phyloP scores from a whole-genome alignment of 352 stramenopile species.

The Globisporangium solare region DNA sequence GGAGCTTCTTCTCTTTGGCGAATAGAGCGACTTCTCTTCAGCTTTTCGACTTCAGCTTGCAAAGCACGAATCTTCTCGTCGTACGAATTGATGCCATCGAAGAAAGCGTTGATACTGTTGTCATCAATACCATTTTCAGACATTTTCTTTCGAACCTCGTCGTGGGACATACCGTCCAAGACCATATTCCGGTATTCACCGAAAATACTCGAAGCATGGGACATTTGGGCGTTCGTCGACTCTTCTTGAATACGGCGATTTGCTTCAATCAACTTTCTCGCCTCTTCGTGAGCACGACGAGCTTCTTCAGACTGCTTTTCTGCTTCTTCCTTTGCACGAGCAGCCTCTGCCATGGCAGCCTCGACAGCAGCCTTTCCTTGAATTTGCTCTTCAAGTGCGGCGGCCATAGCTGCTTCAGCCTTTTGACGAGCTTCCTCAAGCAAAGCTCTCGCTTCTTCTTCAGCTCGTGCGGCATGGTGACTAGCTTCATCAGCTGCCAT shows the following conservation, averaged over 20 bases:
- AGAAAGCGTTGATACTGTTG: constrained; percentile 66
- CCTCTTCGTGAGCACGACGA: constrained; percentile 68
- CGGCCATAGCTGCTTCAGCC: constrained; percentile 77
- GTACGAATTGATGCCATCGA: constrained; percentile 81
- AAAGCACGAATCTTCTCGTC: constrained; percentile 78
- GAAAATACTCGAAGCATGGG: constrained; percentile 52
- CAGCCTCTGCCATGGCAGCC: constrained; percentile 79
- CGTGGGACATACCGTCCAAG: constrained; percentile 58
- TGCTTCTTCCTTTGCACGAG: constrained; percentile 70
- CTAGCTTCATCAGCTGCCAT: constrained; percentile 78
- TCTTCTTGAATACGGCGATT: constrained; percentile 79
- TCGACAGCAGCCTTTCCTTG: constrained; percentile 82
- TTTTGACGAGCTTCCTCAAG: constrained; percentile 77
- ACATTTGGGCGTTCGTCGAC: constrained; percentile 27
- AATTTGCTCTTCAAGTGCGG: constrained; percentile 70
- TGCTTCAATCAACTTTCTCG: constrained; percentile 78
- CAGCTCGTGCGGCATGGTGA: constrained; percentile 53
- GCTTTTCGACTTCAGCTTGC: constrained; percentile 80
- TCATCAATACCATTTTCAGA: constrained; percentile 73
- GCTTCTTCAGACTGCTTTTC: constrained; percentile 78
- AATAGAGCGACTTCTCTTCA: constrained; percentile 55
- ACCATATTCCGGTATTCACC: constrained; percentile 64
- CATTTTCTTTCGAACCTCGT: constrained; percentile 76
- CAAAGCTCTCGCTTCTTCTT: constrained; percentile 72
- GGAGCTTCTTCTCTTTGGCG: constrained; percentile 48